Percentiles rank a stretch among this genome's conserved stretches.
Evolutionary conservation across 768 basidiomycete species (phyloP).

Genomic region (Rhodosporidiobolus odoratus): DNA sequence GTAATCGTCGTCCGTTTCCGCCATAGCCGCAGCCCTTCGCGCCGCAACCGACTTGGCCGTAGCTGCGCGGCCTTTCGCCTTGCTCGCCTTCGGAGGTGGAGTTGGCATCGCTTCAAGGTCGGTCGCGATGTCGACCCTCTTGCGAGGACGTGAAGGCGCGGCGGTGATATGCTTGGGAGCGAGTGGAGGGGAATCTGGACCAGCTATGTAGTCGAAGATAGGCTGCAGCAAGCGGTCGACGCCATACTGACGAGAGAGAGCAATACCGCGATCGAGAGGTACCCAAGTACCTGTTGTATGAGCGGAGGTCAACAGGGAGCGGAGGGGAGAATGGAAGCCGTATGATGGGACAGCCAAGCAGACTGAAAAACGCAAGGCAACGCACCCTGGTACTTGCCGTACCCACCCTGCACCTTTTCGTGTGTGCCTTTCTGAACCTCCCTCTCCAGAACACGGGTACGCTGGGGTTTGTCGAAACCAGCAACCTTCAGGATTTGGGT

Average conservation of each 20-base stretch:
- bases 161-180: conserved; percentile 94
- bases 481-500: conserved; percentile 98
- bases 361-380: conserved; percentile 4
- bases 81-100: conserved; percentile 1
- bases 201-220: conserved; percentile 88
- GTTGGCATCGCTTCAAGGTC: conserved; percentile 25
- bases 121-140: conserved; percentile 35
- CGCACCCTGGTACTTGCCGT: conserved; percentile 98
- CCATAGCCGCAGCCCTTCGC: conserved; percentile 9
- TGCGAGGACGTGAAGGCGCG: conserved; percentile 49
- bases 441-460: conserved; percentile 92
- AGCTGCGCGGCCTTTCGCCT: conserved; percentile 1
- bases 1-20: conserved; percentile 3
- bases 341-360: background rate
- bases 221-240: conserved; percentile 80
- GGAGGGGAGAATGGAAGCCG: background rate
- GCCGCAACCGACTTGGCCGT: conserved; percentile 11
- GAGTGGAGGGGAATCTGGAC: conserved; percentile 76
- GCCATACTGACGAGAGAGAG: conserved; percentile 83
- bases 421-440: conserved; percentile 98
- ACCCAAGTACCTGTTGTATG: conserved; percentile 86
- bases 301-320: background rate
- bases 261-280: conserved; percentile 81
- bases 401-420: conserved; percentile 98
- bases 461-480: conserved; percentile 97